These are phyloP conservation scores for Trametes versicolor DNA, from an alignment of 1,284 basidiomycete species.

Conservation along the genomic window DNA sequence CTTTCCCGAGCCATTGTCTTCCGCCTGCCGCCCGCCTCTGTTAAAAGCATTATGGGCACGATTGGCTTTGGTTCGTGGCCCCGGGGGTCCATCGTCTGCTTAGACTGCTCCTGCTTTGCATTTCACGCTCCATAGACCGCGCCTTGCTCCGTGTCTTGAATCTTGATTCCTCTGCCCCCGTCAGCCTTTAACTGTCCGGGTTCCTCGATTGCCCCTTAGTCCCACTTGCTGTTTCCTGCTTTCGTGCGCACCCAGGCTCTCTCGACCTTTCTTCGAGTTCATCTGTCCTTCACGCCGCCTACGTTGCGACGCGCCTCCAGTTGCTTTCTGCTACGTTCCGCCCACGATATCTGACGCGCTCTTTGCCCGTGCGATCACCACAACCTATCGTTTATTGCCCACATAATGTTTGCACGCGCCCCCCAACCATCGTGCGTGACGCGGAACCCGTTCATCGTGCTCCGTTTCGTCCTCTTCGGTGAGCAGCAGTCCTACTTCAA, in stretches of 20 bases:
- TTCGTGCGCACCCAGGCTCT: conserved; percentile 10
- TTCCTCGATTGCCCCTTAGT: conserved; percentile 12
- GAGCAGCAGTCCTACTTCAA: conserved; percentile 40
- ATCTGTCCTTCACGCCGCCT: conserved; percentile 18
- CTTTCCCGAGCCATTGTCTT: conserved; percentile 36
- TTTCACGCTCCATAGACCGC: conserved; percentile 22
- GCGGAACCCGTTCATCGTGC: conserved; percentile 57
- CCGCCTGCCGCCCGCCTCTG: conserved; percentile 19
- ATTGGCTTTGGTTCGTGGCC: conserved; percentile 33
- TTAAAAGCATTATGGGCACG: conserved; percentile 29
- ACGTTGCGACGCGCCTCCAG: conserved; percentile 1
- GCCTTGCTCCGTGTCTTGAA: conserved; percentile 15
- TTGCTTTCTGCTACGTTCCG: conserved; percentile 18
- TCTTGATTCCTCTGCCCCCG: conserved; percentile 3
- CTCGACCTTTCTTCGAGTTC: conserved; percentile 25
- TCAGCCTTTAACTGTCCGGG: conserved; percentile 25
- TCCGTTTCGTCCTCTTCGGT: conserved; percentile 68
- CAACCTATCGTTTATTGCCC: conserved; percentile 13
- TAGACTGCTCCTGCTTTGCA: conserved; percentile 30
- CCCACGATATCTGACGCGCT: conserved; percentile 26
- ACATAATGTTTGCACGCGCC: conserved; percentile 29
- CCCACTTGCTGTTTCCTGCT: neutral
- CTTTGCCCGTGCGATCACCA: conserved; percentile 21
- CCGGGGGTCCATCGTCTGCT: conserved; percentile 39
- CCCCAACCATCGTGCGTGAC: conserved; percentile 33